Conservation (phyloP, 139 green algal species). For the Tetradesmus obliquus region DNA sequence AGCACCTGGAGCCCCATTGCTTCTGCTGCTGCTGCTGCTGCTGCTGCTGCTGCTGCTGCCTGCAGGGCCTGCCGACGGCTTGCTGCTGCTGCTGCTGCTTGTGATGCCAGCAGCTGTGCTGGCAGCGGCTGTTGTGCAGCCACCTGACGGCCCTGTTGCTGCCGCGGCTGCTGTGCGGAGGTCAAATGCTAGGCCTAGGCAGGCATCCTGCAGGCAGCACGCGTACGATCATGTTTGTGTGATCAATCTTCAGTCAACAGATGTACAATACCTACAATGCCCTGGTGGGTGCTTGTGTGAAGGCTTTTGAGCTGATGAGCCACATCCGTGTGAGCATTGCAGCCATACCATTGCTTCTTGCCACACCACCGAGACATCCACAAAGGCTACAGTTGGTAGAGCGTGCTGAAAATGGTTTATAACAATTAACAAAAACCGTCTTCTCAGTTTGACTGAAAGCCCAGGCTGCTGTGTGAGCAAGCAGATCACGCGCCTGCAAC, state of each 20-base stretch:
- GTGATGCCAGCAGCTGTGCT: background rate
- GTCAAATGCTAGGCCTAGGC: slow-evolving; percentile 13
- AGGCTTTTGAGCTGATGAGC: too few species aligned
- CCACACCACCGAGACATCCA: too few species aligned
- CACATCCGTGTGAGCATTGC: too few species aligned
- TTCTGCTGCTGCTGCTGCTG: background rate
- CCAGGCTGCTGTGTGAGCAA: too few species aligned
- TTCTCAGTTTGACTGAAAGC: background rate
- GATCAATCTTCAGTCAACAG: too few species aligned
- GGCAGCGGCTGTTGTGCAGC: background rate
- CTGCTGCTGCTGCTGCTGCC: background rate
- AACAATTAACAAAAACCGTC: background rate
- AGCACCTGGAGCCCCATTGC: background rate
- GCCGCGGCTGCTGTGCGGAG: slow-evolving; percentile 5
- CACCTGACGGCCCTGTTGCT: background rate
- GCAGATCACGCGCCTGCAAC: background rate
- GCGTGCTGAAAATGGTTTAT: background rate
- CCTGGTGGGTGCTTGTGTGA: background rate
- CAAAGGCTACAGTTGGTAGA: too few species aligned
- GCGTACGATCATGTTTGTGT: background rate
- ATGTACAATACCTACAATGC: background rate
- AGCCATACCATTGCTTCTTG: too few species aligned
- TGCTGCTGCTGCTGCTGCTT: background rate
- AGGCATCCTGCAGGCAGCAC: background rate
- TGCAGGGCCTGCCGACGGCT: background rate